Percentiles rank a stretch among this genome's conserved stretches.
phyloP scores from a whole-genome alignment of 225 moss, liverwort and hornwort genomes.

The Climacium dendroides region DNA sequence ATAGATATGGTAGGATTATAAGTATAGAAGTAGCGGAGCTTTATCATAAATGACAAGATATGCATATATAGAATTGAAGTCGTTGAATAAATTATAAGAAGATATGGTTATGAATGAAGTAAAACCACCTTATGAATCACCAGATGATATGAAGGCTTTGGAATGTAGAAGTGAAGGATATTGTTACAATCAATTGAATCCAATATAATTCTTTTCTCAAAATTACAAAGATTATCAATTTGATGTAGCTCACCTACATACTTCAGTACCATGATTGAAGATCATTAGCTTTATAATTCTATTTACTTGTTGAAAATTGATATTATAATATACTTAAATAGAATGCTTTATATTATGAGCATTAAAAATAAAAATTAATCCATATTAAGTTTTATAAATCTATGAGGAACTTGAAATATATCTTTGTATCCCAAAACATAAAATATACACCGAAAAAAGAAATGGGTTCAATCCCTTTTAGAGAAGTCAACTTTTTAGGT shows the following conservation, averaged over 20 bases:
- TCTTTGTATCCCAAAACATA: not conserved
- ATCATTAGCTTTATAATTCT: not conserved
- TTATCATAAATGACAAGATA: not conserved
- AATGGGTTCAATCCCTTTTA: not conserved
- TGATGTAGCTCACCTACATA: not conserved
- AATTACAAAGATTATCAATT: not conserved
- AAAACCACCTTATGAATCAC: not conserved
- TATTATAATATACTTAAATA: not conserved
- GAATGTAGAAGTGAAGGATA: not conserved
- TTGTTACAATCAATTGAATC: not conserved
- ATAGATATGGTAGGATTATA: not conserved
- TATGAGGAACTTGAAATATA: not conserved
- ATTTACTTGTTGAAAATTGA: not conserved
- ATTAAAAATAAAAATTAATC: not conserved
- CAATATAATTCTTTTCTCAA: not conserved
- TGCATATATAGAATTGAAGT: not conserved
- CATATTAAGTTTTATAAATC: not conserved
- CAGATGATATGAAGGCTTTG: not conserved
- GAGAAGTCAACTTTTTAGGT: not conserved
- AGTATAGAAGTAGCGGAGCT: not conserved
- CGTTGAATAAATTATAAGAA: not conserved
- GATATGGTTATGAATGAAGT: not conserved
- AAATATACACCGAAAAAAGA: fast-evolving
- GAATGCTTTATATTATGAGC: not conserved
- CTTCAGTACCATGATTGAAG: not conserved